Base-by-base conservation (phyloP, 2,329 filamentous ascomycete genomes). In the Dactylellina cionopaga region DNA sequence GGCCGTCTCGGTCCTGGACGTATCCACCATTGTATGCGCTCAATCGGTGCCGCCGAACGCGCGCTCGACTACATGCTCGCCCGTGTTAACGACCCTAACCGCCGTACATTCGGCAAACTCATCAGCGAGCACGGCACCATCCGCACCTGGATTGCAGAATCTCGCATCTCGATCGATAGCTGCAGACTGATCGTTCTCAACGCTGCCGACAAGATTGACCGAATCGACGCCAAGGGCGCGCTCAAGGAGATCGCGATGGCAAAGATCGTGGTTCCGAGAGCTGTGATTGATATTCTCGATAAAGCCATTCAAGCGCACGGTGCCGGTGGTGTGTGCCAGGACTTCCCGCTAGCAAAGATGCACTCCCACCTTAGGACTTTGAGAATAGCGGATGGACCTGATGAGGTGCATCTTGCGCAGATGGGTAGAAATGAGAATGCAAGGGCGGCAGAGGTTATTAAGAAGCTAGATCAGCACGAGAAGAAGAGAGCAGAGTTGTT, bases 11-110 rank as follows among this genome's bases (percentile, higher is more conserved):
- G 95, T 0, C 95, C 95, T 0, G 95, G 95, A 31, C 91, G 95
- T 68, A 98, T 99, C 80, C 95, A 99, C 83, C 95, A 99, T 83
- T 92, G 92, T 71, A 99, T 99, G 95, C 89, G 95, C 75, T 89
- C 88, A 72, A 95, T 99, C 79, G 95, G 95, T 58, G 90, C 92
- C 56, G 89, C 95, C 15, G 95, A 99, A 82, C 88, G 89, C 76
- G 95, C 93, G 0, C 87, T 99, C 22, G 94, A 98, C 79, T 96
- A 91, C 90, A 90, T 98, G 87, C 86, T 99, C 68, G 91, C 92
- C 78, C 90, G 95, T 74, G 89, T 96, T 83, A 98, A 98, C 82
- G 94, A 99, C 82, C 88, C 91, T 54, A 85, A 83, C 77, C 97
- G 97, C 85, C 92, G 89, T 78, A 90, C 95, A 0, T 99, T 99